These are phyloP conservation scores for Xerocomus potaroensis DNA, from an alignment of 768 basidiomycete species.

Conservation along the genomic window DNA sequence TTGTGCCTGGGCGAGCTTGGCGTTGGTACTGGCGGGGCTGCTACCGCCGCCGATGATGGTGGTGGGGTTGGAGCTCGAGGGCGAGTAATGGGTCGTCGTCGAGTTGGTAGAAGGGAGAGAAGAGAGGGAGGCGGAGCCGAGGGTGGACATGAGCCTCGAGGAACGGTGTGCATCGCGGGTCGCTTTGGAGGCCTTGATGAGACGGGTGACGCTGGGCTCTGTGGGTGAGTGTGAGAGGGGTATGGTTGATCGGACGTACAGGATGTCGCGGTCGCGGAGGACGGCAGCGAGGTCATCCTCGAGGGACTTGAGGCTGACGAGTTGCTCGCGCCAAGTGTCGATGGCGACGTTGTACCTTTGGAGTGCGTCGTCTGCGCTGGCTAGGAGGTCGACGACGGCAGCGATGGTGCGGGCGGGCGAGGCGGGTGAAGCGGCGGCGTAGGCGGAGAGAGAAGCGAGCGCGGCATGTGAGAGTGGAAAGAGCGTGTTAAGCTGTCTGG, in stretches of 20 bases:
- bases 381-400: constrained; percentile 53
- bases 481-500: constrained; percentile 53
- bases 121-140: constrained; percentile 42
- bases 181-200: constrained; percentile 72
- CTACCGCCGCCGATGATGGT: constrained; percentile 18
- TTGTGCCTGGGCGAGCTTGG: constrained; percentile 64
- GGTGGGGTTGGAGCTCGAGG: neutral
- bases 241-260: constrained; percentile 48
- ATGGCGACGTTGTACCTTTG: constrained; percentile 54
- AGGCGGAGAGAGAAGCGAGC: constrained; percentile 64
- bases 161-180: constrained; percentile 35
- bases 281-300: constrained; percentile 73
- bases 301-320: constrained; percentile 55
- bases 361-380: constrained; percentile 66
- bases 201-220: constrained; percentile 58
- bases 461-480: constrained; percentile 58
- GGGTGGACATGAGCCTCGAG: constrained; percentile 23
- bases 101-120: constrained; percentile 35
- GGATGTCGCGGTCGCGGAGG: constrained; percentile 68
- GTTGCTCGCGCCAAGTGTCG: constrained; percentile 61
- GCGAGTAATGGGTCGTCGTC: neutral
- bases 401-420: constrained; percentile 16
- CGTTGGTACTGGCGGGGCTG: constrained; percentile 16
- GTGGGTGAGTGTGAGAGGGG: neutral
- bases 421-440: constrained; percentile 60